Evolutionary conservation across 495 filamentous ascomycete genomes (phyloP).

Genomic region (Clavariopsis aquatica): DNA sequence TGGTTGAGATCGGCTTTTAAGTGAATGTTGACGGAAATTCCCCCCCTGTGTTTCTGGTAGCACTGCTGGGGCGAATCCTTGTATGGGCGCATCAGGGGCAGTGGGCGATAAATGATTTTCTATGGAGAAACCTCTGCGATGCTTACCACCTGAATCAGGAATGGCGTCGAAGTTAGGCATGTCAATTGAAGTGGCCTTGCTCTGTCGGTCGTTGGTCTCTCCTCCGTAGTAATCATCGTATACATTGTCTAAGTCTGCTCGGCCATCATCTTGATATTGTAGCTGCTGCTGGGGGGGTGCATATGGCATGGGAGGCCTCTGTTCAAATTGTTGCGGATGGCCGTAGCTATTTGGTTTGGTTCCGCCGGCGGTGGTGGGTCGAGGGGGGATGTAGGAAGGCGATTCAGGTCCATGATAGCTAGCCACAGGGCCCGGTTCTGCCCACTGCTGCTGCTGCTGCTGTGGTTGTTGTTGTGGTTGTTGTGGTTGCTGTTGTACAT

Average conservation of each 20-base stretch:
- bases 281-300: constrained; percentile 17
- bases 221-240: constrained; percentile 60
- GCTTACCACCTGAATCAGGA: constrained; percentile 44
- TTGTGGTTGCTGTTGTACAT: constrained; percentile 6
- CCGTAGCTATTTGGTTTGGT: constrained; percentile 35
- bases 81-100: constrained; percentile 1
- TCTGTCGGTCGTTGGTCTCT: constrained; percentile 6
- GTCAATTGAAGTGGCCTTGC: constrained; percentile 48
- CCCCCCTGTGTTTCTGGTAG: constrained; percentile 35
- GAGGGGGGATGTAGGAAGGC: constrained; percentile 45
- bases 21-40: constrained; percentile 44
- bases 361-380: constrained; percentile 55
- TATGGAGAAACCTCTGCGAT: constrained; percentile 43
- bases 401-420: constrained; percentile 43
- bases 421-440: constrained; percentile 41
- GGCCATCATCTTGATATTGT: constrained; percentile 22
- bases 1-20: constrained; percentile 67
- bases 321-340: constrained; percentile 19
- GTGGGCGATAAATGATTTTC: constrained; percentile 52
- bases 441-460: constrained; percentile 31
- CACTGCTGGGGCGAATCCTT: constrained; percentile 3
- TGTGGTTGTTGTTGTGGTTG: constrained; percentile 13
- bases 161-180: constrained; percentile 77
- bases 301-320: constrained; percentile 44
- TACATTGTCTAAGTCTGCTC: constrained; percentile 46